Base-by-base conservation (phyloP, 2,329 filamentous ascomycete genomes). In the Incumbomyces delicatus region DNA sequence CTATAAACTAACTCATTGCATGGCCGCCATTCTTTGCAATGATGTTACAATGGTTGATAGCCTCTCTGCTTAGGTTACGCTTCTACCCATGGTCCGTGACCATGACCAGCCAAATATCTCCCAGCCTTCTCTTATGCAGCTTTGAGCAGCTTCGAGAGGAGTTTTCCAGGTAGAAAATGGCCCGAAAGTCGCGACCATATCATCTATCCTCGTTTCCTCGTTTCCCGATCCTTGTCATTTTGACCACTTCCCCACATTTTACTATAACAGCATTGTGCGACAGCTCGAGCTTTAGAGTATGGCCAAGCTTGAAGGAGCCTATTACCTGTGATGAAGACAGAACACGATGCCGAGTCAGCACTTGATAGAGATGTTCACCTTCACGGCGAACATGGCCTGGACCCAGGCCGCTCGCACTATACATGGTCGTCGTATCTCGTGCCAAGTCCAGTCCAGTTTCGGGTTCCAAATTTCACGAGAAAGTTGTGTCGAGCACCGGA, bases 371-470 rank as follows among this genome's bases (percentile, higher is more conserved):
- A 30, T 32, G 12, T 5, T 13, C 17, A 16, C 17, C 4, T 3
- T 16, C 6, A 43, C 14, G 13, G 11, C 11, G 27, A 29, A n/a
- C 3, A 13, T 32, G 40, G 29, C 13, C 33, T 39, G 6, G n/a
- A 13, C 12, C 18, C 27, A 3, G 27, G 30, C 8, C 40, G 16
- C 31, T 14, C 7, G 29, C 13, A 32, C 16, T n/a, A 34, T 18
- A 32, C 29, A 2, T 43, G 40, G 40, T 43, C 40, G 13, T 43
- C 40, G 3, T 43, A 43, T 16, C 27, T 18, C 12, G n/a, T n/a
- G 14, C 18, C 29, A 30, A 33, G 12, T 10, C 30, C 40, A 3
- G 27, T 43, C 14, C 40, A 43, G 14, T 43, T 43, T 31, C 40
- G 40, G 7, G 33, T 13, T 16, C 40, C 40, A 16, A 22, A 17